A percentile compares a stretch with the other conserved stretches of the same genome.
These are phyloP conservation scores for Maudiozyma pseudohumilis DNA, from an alignment of 805 yeast genomes.

Conservation along the genomic window DNA sequence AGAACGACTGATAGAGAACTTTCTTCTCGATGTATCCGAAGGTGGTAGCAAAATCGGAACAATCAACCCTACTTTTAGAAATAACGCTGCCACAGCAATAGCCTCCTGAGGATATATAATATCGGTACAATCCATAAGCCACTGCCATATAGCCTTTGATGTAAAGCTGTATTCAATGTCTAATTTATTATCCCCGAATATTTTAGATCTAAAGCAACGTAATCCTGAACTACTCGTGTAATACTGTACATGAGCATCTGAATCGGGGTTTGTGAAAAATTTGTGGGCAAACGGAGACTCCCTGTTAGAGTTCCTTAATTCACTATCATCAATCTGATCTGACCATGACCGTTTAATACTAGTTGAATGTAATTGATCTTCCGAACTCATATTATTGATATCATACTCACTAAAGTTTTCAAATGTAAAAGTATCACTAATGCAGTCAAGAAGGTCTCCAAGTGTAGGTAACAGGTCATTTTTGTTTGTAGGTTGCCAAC, in stretches of 20 bases:
- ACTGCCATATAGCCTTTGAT: conserved; percentile 74
- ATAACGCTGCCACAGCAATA: conserved; percentile 39
- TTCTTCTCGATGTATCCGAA: conserved; percentile 24
- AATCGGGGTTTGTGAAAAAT: conserved; percentile 81
- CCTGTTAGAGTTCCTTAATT: conserved; percentile 17
- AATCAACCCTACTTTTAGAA: conserved; percentile 40
- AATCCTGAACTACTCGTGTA: conserved; percentile 60
- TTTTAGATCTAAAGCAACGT: conserved; percentile 41
- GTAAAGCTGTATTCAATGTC: conserved; percentile 43
- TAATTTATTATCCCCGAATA: conserved; percentile 24
- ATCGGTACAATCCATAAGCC: conserved; percentile 88
- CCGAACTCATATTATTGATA: conserved; percentile 1
- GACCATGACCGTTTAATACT: conserved; percentile 8
- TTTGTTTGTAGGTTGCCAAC: conserved; percentile 50
- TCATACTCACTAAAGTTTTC: conserved; percentile 17
- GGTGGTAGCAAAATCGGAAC: conserved; percentile 34
- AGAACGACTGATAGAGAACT: conserved; percentile 30
- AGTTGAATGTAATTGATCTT: not conserved
- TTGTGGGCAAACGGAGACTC: conserved; percentile 62
- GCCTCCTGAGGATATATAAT: conserved; percentile 46
- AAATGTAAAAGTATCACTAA: conserved; percentile 29
- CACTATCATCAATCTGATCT: conserved; percentile 7
- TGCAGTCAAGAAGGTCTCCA: conserved; percentile 25
- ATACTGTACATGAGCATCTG: conserved; percentile 73
- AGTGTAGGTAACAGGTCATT: conserved; percentile 41